phyloP scores from a whole-genome alignment of 2,329 filamentous ascomycete genomes.

The Clonostachys solani region DNA sequence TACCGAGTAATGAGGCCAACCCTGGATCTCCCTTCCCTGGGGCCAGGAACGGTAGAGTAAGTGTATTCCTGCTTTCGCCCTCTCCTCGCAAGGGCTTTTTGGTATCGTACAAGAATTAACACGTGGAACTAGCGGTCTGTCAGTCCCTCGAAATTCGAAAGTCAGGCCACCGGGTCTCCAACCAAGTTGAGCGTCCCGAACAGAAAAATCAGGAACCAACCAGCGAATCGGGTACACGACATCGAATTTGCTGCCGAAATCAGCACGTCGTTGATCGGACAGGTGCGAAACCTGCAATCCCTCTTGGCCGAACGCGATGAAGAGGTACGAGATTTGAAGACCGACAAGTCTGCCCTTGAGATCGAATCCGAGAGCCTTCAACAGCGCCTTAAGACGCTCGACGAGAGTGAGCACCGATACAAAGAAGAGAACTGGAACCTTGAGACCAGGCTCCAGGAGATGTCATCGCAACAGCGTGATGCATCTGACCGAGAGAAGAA shows the following conservation, averaged over 20 bases:
- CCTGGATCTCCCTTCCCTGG: constrained; percentile 50
- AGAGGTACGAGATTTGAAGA: constrained; percentile 67
- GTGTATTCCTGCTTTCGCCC: constrained; percentile 13
- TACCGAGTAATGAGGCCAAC: constrained; percentile 63
- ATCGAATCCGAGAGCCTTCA: constrained; percentile 75
- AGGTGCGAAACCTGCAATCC: constrained; percentile 85
- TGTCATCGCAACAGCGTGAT: constrained; percentile 69
- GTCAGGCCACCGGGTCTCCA: constrained; percentile 78
- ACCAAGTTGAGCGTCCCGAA: constrained; percentile 86
- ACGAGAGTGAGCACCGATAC: constrained; percentile 92
- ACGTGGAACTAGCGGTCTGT: constrained; percentile 51
- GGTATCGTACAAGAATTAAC: too few relatives aligned
- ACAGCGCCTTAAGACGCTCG: constrained; percentile 75
- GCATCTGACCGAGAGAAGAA: constrained; percentile 79
- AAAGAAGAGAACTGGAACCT: constrained; percentile 99
- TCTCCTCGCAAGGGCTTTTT: too few relatives aligned
- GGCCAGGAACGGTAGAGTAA: constrained; percentile 46
- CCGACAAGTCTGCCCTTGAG: constrained; percentile 76
- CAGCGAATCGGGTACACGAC: constrained; percentile 83
- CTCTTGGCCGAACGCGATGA: constrained; percentile 86
- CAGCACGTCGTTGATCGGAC: constrained; percentile 88
- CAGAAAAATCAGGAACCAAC: constrained; percentile 86
- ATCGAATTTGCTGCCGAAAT: constrained; percentile 99
- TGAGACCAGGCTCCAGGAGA: constrained; percentile 86
- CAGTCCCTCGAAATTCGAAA: constrained; percentile 76